Evolutionary conservation across 2,329 filamentous ascomycete genomes (phyloP), one percentile per base, ranked within the genome.

Genomic region (Verticillium albo-atrum): DNA sequence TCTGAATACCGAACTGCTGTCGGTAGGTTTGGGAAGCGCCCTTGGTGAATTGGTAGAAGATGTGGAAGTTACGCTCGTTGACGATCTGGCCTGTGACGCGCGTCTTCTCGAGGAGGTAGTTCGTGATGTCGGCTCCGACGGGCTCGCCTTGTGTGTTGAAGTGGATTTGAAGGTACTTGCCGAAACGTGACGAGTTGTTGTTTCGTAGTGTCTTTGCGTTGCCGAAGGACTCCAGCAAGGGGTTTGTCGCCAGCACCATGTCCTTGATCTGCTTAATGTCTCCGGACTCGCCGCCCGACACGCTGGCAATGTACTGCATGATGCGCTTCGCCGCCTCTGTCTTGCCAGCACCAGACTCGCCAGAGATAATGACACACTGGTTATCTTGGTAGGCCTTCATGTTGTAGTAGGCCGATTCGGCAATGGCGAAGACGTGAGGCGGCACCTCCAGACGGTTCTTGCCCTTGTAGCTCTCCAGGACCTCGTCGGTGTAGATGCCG

Each of bases 341-440:
- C 82, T 99, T 99, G 74, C 95, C 95, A 34, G 95, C 95, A 72
- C 95, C 95, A 3, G 95, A 98, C 78, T 99, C 95, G 72, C 95
- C 95, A 4, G 95, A 98, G 68, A 99, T 99, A 75, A 99, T 99
- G 67, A 99, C 94, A 78, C 95, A 98, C 75, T 99, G 95, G 79
- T 98, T 98, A 68, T 98, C 95, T 71, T 92, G 92, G 82, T 99
- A 99, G 54, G 93, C 94, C 75, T 98, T 98, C 95, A 99, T 98
- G 80, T 99, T 98, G 80, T 98, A 98, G 81, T 99, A 99, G 58
- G 93, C 77, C 7, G 94, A 90, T 77, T 99, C 95, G 71, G 95
- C 95, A 70, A 99, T 95, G 62, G 92, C 94, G 74, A 97, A 99
- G 67, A 99, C 95, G 76, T 99, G 95, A 9, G 95, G 95, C 28